Evolutionary conservation across 352 stramenopile species (phyloP), one percentile per base, ranked within the genome.

Genomic region (Saprolegnia diclina): DNA sequence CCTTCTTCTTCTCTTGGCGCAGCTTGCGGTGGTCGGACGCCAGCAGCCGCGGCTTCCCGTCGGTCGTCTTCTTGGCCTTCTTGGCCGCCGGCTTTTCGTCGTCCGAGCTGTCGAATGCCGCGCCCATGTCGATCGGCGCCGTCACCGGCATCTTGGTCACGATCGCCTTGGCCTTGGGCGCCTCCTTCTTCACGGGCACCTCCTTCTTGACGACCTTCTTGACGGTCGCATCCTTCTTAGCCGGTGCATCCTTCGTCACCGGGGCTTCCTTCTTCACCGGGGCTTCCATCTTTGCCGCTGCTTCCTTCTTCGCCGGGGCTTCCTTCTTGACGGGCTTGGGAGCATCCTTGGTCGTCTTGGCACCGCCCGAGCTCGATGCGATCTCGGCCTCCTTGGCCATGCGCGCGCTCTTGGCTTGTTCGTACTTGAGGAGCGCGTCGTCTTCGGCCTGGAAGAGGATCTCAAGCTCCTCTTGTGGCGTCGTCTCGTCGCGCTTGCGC

Each of bases 101-200:
- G 42, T 72, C 65, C 16, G 55, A 67, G n/a, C 73, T 77, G 71
- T 92, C 82, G 56, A 90, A 92, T 3, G 84, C 81, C 26, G 79
- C 78, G 10, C 84, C 84, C 84, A 92, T 90, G 73, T 92, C 84
- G 29, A 92, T 63, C 46, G 80, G 79, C 68, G 90, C 82, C 45
- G 73, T 71, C 37, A 64, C 26, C 4, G 14, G 53, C 13, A 45
- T 42, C 42, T 40, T 35, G 10, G 11, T 35, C 9, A 14, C 19
- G 21, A 22, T 32, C 40, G n/a, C 44, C 44, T 53, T 50, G 64
- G 4, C 45, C 44, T 55, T 71, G 71, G 63, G 57, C 75, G 24
- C 26, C 55, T 46, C 35, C 21, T 38, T 75, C 42, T 52, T 59
- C n/a, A 22, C 69, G 14, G 55, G n/a, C 14, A 69, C 65, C 7